Base-by-base conservation (phyloP, 2,329 filamentous ascomycete genomes). In the Phoma herbarum region DNA sequence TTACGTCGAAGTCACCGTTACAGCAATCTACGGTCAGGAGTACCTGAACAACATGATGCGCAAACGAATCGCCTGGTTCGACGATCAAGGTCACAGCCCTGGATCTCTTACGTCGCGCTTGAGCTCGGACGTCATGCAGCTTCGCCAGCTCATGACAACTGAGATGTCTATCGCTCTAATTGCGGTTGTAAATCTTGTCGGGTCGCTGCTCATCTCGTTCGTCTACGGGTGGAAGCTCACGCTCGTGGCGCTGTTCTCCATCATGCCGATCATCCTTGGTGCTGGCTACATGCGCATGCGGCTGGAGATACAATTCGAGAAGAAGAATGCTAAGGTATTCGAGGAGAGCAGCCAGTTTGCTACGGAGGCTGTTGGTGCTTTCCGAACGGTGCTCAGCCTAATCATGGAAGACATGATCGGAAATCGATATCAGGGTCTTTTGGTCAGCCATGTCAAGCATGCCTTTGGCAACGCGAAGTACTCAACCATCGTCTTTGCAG, bases 191-290 rank as follows among this genome's bases (percentile, higher is more conserved):
- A 89, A 85, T 47, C 76, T 93, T 3, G 67, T 86, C 9, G 90
- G 89, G 0, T 86, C 85, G 8, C 76, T 91, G 14, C 79, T 83
- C 42, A 89, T 93, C 50, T 83, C 88, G 1, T 92, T 91, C 67
- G 80, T 83, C 4, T 92, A 89, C 71, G 88, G 89, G 1, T 93
- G 91, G 91, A 93, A 92, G 72, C 81, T 94, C 9, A 86, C 88
- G 0, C 77, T 92, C 0, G 87, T 93, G 0, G 83, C 85, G 0
- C 78, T 87, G 9, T 89, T 86, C 65, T 85, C 90, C 1, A 79
- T 81, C 0, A 72, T 85, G 52, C 85, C 85, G 1, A 73, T 83
- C 8, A 80, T 85, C 3, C 75, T 86, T 8, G 63, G 74, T 4
- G 80, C 82, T 11, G 81, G 80, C 2, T 86, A 81, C 60, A 74